These are phyloP conservation scores for Dryadomyces quercivorus DNA, from an alignment of 2,329 filamentous ascomycete genomes.

Conservation along the genomic window DNA sequence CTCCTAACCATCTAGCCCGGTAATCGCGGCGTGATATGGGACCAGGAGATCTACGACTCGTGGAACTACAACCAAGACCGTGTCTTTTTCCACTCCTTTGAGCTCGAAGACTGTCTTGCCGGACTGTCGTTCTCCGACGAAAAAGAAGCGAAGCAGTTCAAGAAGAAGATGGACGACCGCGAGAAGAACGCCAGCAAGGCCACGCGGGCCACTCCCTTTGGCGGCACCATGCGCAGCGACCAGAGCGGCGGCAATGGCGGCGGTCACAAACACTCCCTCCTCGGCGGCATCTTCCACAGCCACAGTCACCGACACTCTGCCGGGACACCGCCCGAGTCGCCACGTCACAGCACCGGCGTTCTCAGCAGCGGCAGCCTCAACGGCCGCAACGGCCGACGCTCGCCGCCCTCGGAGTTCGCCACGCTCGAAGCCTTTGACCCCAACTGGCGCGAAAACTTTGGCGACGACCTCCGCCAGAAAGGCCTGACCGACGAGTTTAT, in stretches of 20 bases:
- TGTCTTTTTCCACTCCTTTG: slow-evolving; percentile 95
- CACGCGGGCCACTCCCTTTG: slow-evolving; percentile 68
- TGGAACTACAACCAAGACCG: slow-evolving; percentile 95
- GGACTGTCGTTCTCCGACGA: slow-evolving; percentile 90
- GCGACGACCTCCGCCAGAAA: slow-evolving; percentile 49
- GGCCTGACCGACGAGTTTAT: slow-evolving; percentile 56
- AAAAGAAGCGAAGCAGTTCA: slow-evolving; percentile 93
- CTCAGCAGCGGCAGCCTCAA: slow-evolving; percentile 24
- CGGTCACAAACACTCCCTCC: slow-evolving; percentile 31
- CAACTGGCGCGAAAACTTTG: slow-evolving; percentile 53
- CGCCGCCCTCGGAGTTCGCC: slow-evolving; percentile 42
- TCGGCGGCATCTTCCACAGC: slow-evolving; percentile 50
- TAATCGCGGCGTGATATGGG: slow-evolving; percentile 81
- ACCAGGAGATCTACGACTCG: slow-evolving; percentile 93
- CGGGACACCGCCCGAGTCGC: slow-evolving; percentile 45
- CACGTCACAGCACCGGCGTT: slow-evolving; percentile 25
- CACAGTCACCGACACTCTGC: slow-evolving; percentile 41
- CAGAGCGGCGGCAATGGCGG: slow-evolving; percentile 19
- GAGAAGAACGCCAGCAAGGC: slow-evolving; percentile 91
- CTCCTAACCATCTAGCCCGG: slow-evolving; percentile 41
- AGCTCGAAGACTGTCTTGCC: slow-evolving; percentile 83
- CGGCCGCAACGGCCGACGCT: slow-evolving; percentile 16
- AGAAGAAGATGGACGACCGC: slow-evolving; percentile 92
- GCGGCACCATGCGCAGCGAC: slow-evolving; percentile 23
- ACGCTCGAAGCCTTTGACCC: slow-evolving; percentile 53